Conservation (phyloP, 2,329 filamentous ascomycete species). For the Aschersonia sp. region DNA sequence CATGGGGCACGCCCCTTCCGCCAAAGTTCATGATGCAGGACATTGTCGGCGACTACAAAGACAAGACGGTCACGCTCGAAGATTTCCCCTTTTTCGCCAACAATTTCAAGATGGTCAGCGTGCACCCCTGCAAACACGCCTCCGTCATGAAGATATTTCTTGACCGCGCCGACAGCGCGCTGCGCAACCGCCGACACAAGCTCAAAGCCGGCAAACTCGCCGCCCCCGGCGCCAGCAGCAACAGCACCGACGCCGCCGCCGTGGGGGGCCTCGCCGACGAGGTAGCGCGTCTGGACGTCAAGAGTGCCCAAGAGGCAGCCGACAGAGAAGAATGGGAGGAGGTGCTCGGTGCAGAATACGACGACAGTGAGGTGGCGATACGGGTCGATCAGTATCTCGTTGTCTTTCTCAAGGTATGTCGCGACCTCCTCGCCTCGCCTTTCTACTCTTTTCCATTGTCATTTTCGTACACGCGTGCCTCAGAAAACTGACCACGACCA, state of each 20-base stretch:
- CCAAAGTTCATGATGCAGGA: conserved; percentile 90
- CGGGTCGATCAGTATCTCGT: conserved; percentile 81
- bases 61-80: conserved; percentile 96
- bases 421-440: not conserved
- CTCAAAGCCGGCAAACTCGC: conserved; percentile 42
- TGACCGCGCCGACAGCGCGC: conserved; percentile 82
- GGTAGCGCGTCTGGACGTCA: conserved; percentile 49
- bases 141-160: conserved; percentile 96
- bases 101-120: conserved; percentile 86
- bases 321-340: conserved; percentile 52
- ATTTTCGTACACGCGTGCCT: not conserved
- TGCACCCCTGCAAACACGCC: conserved; percentile 95
- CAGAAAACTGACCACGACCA: not conserved
- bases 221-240: conserved; percentile 4
- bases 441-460: too few relatives aligned
- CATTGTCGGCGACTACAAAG: conserved; percentile 90
- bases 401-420: conserved; percentile 63
- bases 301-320: conserved; percentile 34
- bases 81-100: conserved; percentile 92
- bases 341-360: conserved; percentile 42
- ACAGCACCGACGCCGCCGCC: conserved; percentile 32
- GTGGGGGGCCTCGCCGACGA: conserved; percentile 82
- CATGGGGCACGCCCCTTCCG: conserved; percentile 65
- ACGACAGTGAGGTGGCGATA: conserved; percentile 63
- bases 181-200: conserved; percentile 79